Conservation (phyloP, 331 rosid species). For the Prunus yedoensis region DNA sequence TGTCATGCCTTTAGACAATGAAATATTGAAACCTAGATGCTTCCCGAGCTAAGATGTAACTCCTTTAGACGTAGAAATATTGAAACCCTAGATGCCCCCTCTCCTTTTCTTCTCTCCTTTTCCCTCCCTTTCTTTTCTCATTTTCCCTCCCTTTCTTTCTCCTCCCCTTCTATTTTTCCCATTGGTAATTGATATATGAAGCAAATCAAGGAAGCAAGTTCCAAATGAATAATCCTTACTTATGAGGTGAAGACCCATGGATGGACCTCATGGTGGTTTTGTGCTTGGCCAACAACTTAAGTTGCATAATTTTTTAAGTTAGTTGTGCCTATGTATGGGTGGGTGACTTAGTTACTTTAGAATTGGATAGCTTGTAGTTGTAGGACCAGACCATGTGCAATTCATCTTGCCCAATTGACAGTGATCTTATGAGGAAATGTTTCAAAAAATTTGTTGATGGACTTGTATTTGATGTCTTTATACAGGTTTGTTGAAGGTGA, state of each 20-base stretch:
- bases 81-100: background rate
- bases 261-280: background rate
- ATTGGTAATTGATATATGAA: background rate
- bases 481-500: slow-evolving; percentile 96
- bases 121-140: too few relatives aligned
- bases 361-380: background rate
- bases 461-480: slow-evolving; percentile 25
- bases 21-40: background rate
- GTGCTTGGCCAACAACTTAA: background rate
- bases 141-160: background rate
- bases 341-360: background rate
- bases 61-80: background rate
- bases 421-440: background rate
- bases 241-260: background rate
- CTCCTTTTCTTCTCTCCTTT: background rate
- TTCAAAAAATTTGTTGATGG: slow-evolving; percentile 14
- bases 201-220: background rate
- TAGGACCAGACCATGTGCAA: background rate
- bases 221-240: background rate
- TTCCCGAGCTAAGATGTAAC: background rate
- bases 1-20: background rate
- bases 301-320: background rate
- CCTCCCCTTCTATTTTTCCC: background rate
- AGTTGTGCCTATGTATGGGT: background rate
- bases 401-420: background rate